These are phyloP conservation scores for Fremontodendron californicum DNA, from an alignment of 345 rosid species.

Conservation along the genomic window DNA sequence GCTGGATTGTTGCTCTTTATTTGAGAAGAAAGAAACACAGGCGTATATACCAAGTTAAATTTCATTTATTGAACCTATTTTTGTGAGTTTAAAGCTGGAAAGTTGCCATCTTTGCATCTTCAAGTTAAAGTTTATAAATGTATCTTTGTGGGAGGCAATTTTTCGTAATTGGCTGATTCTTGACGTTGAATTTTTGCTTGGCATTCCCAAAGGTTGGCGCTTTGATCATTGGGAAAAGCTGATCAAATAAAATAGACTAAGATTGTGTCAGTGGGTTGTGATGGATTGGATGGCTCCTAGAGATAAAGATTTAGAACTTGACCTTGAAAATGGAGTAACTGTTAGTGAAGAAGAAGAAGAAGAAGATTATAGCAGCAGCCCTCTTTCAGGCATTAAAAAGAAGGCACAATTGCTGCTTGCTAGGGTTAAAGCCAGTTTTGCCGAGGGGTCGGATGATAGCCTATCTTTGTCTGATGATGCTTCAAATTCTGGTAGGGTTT, in stretches of 20 bases:
- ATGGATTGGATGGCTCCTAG: conserved; percentile 35
- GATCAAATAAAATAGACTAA: conserved; percentile 12
- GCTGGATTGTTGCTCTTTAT: not conserved
- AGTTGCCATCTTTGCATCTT: conserved; percentile 14
- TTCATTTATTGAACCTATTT: conserved; percentile 14
- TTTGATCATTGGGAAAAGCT: conserved; percentile 14
- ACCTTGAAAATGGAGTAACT: conserved; percentile 59
- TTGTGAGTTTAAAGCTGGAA: conserved; percentile 18
- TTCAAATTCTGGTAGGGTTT: not conserved
- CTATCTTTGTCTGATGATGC: conserved; percentile 20
- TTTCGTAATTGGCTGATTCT: conserved; percentile 13
- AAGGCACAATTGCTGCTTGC: not conserved
- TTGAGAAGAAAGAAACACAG: not conserved
- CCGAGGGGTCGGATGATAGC: not conserved
- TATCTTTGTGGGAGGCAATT: conserved; percentile 16
- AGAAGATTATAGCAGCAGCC: conserved; percentile 30
- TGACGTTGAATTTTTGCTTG: conserved; percentile 6
- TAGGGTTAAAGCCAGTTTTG: not conserved
- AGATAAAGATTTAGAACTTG: conserved; percentile 44
- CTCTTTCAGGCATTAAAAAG: not conserved
- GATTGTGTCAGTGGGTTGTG: conserved; percentile 8
- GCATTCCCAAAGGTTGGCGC: not conserved
- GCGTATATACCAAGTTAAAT: not conserved
- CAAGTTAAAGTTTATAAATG: conserved; percentile 17
- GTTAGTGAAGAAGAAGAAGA: conserved; percentile 27